Evolutionary conservation across 495 filamentous ascomycete species (phyloP).

Genomic region (Aspergillus kassunensis): DNA sequence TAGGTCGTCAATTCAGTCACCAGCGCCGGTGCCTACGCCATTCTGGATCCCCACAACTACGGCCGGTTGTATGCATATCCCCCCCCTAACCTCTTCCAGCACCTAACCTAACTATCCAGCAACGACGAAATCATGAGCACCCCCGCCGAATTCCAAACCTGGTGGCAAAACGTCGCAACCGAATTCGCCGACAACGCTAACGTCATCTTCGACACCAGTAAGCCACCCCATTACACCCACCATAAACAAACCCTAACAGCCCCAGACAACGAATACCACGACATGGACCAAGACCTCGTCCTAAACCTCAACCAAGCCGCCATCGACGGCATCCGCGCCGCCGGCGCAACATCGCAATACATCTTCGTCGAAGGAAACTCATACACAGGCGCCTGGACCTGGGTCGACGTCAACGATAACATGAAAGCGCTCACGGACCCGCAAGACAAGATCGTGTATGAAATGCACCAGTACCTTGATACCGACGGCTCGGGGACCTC

Average conservation of each 20-base stretch:
- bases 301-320: conserved; percentile 70
- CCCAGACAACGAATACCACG: conserved; percentile 73
- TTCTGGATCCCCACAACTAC: conserved; percentile 71
- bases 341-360: conserved; percentile 66
- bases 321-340: conserved; percentile 65
- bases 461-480: conserved; percentile 51
- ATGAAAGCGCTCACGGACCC: conserved; percentile 58
- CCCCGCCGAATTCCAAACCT: conserved; percentile 53
- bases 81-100: neutral
- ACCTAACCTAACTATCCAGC: conserved; percentile 28
- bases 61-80: conserved; percentile 41
- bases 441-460: conserved; percentile 55
- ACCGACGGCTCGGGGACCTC: conserved; percentile 60
- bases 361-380: conserved; percentile 72
- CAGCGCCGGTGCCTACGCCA: conserved; percentile 57
- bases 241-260: neutral
- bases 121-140: conserved; percentile 62
- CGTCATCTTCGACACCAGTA: conserved; percentile 58
- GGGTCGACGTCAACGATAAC: conserved; percentile 50
- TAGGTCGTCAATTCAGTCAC: conserved; percentile 61
- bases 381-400: conserved; percentile 60
- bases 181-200: conserved; percentile 56
- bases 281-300: conserved; percentile 66
- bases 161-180: conserved; percentile 59
- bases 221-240: neutral